Evolutionary conservation across 441 rosid species (phyloP), one percentile per base, ranked within the genome.

Genomic region (Erodium moschatum): DNA sequence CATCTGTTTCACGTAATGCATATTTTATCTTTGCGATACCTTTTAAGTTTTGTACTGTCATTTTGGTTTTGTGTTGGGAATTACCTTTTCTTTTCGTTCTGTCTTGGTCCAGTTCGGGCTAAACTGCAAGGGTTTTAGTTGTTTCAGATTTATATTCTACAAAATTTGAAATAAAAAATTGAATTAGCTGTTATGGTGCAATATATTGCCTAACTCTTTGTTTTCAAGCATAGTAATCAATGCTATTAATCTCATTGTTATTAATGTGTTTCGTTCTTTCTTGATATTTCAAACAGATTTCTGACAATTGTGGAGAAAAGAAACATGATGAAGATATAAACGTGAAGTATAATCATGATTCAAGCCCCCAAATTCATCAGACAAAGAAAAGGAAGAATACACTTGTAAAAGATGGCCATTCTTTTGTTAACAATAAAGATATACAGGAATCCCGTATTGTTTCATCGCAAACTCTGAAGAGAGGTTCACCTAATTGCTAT

Each of bases 401-500:
- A 72, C 77, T 31, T 67, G 75, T 21, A 9, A 79, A 72, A 67
- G 73, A 71, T 9, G 75, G 71, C 29, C 61, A 60, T 68, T 42
- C 66, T 76, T 78, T 81, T 40, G 48, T 11, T 40, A 72, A 40
- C 75, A 77, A 76, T 48, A 70, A 73, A 64, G 80, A 78, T 74
- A 16, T 71, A 24, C 73, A 68, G 65, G 77, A 60, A 31, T 81
- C 79, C 75, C 60, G 46, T 73, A 64, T 77, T 50, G 64, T 69
- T 75, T 72, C 72, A 65, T 67, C 68, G 62, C 81, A 70, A 74
- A 73, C 68, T 66, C 64, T 67, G 70, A 87, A 83, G 81, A 86
- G 83, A 76, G 79, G 74, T 61, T 77, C 69, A 48, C 67, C 58
- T 44, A 35, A 42, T 70, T 60, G 67, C 67, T 72, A 65, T 68